Conservation (phyloP, 1,284 basidiomycete species). For the Trichosporon sp. region DNA sequence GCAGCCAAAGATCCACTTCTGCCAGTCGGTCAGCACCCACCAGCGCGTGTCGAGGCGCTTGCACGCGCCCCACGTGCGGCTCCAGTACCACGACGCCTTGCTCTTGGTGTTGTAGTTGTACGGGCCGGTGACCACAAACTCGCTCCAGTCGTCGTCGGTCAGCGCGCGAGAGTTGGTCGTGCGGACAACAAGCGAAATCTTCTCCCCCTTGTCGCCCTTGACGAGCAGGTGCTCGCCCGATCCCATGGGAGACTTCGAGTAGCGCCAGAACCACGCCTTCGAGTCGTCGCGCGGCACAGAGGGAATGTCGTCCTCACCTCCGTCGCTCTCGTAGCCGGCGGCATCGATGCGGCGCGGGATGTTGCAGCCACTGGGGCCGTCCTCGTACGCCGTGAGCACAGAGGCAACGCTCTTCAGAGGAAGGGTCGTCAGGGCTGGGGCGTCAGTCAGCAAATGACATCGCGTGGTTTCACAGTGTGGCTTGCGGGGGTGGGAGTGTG, state of each 20-base stretch:
- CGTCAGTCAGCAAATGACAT: background rate
- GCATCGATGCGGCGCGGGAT: constrained; percentile 27
- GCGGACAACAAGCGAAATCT: constrained; percentile 45
- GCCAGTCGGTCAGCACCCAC: constrained; percentile 48
- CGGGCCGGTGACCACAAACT: constrained; percentile 44
- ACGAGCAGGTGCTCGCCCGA: constrained; percentile 47
- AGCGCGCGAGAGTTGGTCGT: constrained; percentile 48
- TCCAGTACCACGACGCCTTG: constrained; percentile 51
- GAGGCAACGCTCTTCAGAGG: constrained; percentile 40
- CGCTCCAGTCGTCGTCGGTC: constrained; percentile 44
- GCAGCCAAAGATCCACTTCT: constrained; percentile 48
- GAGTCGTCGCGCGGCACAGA: constrained; percentile 26
- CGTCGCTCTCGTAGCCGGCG: constrained; percentile 47
- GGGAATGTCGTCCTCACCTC: constrained; percentile 35
- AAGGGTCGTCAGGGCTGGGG: constrained; percentile 38
- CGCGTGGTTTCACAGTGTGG: background rate
- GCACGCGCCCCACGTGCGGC: constrained; percentile 42
- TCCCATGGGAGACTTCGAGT: constrained; percentile 48
- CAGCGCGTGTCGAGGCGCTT: constrained; percentile 43
- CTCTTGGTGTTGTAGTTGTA: constrained; percentile 48
- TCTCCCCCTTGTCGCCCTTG: constrained; percentile 33
- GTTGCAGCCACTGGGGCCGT: constrained; percentile 26
- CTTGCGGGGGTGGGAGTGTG: background rate
- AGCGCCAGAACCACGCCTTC: constrained; percentile 43
- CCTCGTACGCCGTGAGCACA: constrained; percentile 44